phyloP scores from a whole-genome alignment of 1,284 basidiomycete species.

The Cutaneotrichosporon mucoides region DNA sequence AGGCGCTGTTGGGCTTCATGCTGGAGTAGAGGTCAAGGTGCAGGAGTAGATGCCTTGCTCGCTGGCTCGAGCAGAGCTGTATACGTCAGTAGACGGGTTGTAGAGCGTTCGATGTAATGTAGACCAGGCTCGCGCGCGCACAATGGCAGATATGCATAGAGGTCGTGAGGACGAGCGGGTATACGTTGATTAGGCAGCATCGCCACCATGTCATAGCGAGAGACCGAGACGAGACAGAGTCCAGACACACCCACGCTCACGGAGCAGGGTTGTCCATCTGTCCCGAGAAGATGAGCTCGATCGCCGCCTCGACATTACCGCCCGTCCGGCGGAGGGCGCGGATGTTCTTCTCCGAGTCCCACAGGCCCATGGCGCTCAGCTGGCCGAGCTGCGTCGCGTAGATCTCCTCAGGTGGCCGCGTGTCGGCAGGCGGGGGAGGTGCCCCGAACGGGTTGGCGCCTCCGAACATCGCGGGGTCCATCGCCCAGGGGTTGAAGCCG shows the following conservation, averaged over 20 bases:
- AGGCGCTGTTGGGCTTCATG: slow-evolving; percentile 2
- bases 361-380: slow-evolving; percentile 60
- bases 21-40: too few relatives aligned
- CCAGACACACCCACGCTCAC: not conserved
- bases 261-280: slow-evolving; percentile 28
- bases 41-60: too few relatives aligned
- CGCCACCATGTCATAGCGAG: not conserved
- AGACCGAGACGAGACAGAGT: too few relatives aligned
- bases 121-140: not conserved
- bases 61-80: too few relatives aligned
- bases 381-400: slow-evolving; percentile 72
- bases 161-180: not conserved
- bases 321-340: slow-evolving; percentile 78
- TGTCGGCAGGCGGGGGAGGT: slow-evolving; percentile 52
- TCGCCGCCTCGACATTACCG: slow-evolving; percentile 81
- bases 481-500: slow-evolving; percentile 30
- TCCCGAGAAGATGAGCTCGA: slow-evolving; percentile 81
- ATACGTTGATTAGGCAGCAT: not conserved
- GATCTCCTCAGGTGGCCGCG: slow-evolving; percentile 75
- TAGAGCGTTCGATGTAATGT: not conserved
- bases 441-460: slow-evolving; percentile 29
- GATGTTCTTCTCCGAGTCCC: slow-evolving; percentile 84
- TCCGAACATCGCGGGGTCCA: slow-evolving; percentile 55
- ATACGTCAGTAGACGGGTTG: too few relatives aligned
- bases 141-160: not conserved